Conservation (phyloP, 2,329 filamentous ascomycete species). For the Xylogone sp. region DNA sequence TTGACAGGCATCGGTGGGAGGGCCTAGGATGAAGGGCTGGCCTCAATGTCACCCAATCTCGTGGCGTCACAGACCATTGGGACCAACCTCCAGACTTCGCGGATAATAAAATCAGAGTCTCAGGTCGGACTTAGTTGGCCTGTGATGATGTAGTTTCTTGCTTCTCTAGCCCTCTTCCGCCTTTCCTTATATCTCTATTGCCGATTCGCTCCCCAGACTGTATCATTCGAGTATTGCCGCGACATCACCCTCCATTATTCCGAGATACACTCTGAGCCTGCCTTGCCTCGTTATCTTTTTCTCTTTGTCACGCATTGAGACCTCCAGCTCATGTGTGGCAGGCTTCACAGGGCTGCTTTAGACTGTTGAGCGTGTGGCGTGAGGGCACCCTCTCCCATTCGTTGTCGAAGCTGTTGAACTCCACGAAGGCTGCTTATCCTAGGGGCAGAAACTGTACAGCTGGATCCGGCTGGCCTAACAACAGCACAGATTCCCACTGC, state of each 20-base stretch:
- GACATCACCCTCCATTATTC: background rate
- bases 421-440: conserved; percentile 21
- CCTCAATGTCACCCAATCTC: conserved; percentile 20
- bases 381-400: conserved; percentile 19
- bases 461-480: conserved; percentile 18
- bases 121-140: background rate
- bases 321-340: background rate
- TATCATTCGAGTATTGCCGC: background rate
- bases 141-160: background rate
- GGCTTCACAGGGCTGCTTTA: conserved; percentile 8
- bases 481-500: conserved; percentile 21
- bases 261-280: too few species aligned
- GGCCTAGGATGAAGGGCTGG: conserved; percentile 13
- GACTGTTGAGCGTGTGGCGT: conserved; percentile 23
- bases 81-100: conserved; percentile 13
- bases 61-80: conserved; percentile 22
- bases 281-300: background rate
- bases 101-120: background rate
- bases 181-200: background rate
- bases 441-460: conserved; percentile 14
- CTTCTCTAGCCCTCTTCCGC: background rate
- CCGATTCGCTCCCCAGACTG: background rate
- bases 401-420: conserved; percentile 17
- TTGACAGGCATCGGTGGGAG: conserved; percentile 25
- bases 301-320: background rate